These are phyloP conservation scores for Epichloe coenophiala DNA, from an alignment of 2,329 filamentous ascomycete genomes.

Conservation along the genomic window DNA sequence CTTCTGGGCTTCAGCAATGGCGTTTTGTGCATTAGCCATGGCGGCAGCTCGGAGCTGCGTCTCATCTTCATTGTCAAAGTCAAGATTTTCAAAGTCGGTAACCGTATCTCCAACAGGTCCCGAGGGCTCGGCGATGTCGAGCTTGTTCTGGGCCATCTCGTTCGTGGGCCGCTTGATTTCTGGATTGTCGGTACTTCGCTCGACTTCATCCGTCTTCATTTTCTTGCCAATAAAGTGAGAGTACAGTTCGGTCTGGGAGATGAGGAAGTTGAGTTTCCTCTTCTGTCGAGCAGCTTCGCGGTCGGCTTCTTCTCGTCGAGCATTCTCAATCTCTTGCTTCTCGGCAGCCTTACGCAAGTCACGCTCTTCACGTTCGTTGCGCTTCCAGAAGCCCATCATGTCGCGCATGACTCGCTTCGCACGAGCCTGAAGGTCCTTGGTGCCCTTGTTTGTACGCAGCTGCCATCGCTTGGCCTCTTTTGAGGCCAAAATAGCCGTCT, in stretches of 20 bases:
- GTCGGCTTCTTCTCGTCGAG: slow-evolving; percentile 91
- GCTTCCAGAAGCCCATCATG: slow-evolving; percentile 99
- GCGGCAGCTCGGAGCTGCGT: slow-evolving; percentile 67
- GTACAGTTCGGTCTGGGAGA: slow-evolving; percentile 96
- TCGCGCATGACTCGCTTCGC: slow-evolving; percentile 98
- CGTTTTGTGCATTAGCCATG: slow-evolving; percentile 90
- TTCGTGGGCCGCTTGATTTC: slow-evolving; percentile 46
- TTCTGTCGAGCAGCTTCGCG: slow-evolving; percentile 95
- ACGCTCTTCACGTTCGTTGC: slow-evolving; percentile 93
- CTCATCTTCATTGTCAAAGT: slow-evolving; percentile 94
- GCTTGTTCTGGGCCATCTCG: slow-evolving; percentile 24
- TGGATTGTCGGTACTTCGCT: slow-evolving; percentile 74
- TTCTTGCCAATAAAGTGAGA: slow-evolving; percentile 99
- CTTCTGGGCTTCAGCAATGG: slow-evolving; percentile 85
- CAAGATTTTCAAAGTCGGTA: slow-evolving; percentile 85
- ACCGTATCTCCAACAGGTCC: slow-evolving; percentile 54
- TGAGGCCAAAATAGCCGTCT: slow-evolving; percentile 90
- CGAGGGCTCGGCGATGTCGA: slow-evolving; percentile 38
- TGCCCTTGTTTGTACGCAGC: slow-evolving; percentile 93
- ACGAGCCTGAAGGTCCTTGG: slow-evolving; percentile 90
- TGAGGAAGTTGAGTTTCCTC: slow-evolving; percentile 97
- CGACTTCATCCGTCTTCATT: slow-evolving; percentile 93
- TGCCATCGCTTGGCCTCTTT: slow-evolving; percentile 98
- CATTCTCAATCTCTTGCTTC: slow-evolving; percentile 90
- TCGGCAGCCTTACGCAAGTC: slow-evolving; percentile 89